phyloP scores from a whole-genome alignment of 495 filamentous ascomycete genomes.

The Parmelia sp. region DNA sequence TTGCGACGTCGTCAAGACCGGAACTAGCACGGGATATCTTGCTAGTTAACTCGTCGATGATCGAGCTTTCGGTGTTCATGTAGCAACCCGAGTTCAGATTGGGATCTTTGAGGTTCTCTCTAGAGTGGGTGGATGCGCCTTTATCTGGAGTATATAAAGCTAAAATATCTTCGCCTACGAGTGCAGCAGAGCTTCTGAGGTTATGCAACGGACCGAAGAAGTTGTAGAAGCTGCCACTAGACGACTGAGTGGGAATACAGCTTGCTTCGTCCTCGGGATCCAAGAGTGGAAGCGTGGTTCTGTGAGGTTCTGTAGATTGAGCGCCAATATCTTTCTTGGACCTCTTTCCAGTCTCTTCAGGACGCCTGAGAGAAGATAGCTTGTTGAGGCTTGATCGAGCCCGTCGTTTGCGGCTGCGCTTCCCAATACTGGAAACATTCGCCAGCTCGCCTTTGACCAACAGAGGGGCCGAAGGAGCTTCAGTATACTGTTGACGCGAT shows the following conservation, averaged over 20 bases:
- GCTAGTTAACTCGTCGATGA: not conserved
- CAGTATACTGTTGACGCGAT: not conserved
- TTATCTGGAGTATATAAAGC: not conserved
- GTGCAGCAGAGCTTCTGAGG: not conserved
- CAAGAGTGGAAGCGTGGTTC: not conserved
- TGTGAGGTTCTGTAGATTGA: not conserved
- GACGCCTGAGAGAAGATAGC: not conserved
- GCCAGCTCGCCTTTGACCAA: not conserved
- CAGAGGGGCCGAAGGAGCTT: not conserved
- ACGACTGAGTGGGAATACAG: not conserved
- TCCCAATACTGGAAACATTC: not conserved
- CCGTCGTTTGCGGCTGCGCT: slow-evolving; percentile 5
- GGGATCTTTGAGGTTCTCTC: not conserved
- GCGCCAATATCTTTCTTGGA: not conserved
- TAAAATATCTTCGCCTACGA: not conserved
- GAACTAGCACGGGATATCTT: not conserved
- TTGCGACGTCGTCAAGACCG: not conserved
- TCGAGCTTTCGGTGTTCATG: not conserved
- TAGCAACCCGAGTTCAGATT: not conserved
- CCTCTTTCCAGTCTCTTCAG: not conserved
- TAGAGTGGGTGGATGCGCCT: not conserved
- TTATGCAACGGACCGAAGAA: not conserved
- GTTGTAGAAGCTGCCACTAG: not conserved
- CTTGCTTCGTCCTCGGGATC: not conserved
- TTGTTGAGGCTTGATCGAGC: slow-evolving; percentile 3